Evolutionary conservation across 805 yeast species (phyloP).

Genomic region (Diddensiella transvaalensis): DNA sequence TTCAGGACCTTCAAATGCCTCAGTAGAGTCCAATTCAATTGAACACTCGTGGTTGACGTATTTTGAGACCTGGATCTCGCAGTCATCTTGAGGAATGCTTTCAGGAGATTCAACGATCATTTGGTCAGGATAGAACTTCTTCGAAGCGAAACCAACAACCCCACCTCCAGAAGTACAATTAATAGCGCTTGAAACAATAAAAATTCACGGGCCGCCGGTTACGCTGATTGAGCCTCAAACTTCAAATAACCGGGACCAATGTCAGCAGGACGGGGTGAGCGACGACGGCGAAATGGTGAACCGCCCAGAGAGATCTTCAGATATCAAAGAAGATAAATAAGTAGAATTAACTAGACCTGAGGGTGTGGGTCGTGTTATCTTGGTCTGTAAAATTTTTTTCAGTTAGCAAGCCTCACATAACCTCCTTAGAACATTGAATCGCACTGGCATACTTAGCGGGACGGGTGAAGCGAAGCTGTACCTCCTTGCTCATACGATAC

Average conservation of each 20-base stretch:
- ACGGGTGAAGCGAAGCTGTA: constrained; percentile 34
- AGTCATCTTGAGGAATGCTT: not conserved
- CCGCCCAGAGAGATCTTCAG: not conserved
- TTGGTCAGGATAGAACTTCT: no score
- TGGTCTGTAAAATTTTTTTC: constrained; percentile 14
- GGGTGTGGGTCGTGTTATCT: constrained; percentile 31
- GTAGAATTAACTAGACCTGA: constrained; percentile 4
- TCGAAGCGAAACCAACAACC: no score
- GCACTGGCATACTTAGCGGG: constrained; percentile 28
- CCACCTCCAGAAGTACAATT: no score
- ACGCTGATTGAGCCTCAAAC: not conserved
- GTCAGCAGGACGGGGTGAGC: not conserved
- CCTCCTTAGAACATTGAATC: not conserved
- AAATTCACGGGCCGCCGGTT: not conserved
- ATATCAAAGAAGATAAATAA: not conserved
- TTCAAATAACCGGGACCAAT: not conserved
- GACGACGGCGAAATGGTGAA: not conserved
- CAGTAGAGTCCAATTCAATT: constrained; percentile 75
- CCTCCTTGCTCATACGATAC: constrained; percentile 36
- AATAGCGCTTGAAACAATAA: not conserved
- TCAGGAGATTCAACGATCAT: constrained; percentile 14
- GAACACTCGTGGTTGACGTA: constrained; percentile 78
- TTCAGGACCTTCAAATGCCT: constrained; percentile 97
- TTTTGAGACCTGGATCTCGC: constrained; percentile 15
- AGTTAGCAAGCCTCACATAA: not conserved